Evolutionary conservation across 371 early-diverging fungal species (phyloP).

Genomic region (Mucor racemosus): DNA sequence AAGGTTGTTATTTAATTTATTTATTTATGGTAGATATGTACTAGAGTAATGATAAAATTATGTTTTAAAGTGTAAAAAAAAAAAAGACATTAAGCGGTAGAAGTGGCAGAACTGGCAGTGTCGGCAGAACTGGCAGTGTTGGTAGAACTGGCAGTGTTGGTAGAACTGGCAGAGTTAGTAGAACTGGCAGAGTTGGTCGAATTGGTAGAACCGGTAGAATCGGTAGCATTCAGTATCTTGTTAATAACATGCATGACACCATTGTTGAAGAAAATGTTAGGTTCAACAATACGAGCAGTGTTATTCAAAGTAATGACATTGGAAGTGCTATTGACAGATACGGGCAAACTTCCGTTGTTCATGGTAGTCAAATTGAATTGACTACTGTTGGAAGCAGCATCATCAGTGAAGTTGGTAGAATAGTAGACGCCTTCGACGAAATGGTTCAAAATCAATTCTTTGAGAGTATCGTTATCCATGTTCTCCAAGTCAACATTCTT

Average conservation of each 20-base stretch:
- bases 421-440: conserved; percentile 47
- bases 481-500: not conserved
- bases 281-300: conserved; percentile 35
- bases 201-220: not conserved
- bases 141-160: not conserved
- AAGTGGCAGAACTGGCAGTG: not conserved
- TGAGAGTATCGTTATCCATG: conserved; percentile 18
- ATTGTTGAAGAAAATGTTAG: conserved; percentile 47
- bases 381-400: conserved; percentile 19
- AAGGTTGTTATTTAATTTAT: too few relatives aligned
- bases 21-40: not conserved
- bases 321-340: conserved; percentile 19
- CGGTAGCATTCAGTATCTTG: conserved; percentile 19
- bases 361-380: conserved; percentile 14
- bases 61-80: too few relatives aligned
- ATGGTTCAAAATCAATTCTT: conserved; percentile 33
- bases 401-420: conserved; percentile 37
- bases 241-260: conserved; percentile 58
- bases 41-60: not conserved
- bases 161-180: not conserved
- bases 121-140: not conserved
- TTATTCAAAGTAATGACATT: conserved; percentile 32
- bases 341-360: conserved; percentile 16
- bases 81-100: not conserved
- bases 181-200: not conserved